Base-by-base conservation (phyloP, 2,329 filamentous ascomycete genomes). In the Pseudogymnoascus sp. region DNA sequence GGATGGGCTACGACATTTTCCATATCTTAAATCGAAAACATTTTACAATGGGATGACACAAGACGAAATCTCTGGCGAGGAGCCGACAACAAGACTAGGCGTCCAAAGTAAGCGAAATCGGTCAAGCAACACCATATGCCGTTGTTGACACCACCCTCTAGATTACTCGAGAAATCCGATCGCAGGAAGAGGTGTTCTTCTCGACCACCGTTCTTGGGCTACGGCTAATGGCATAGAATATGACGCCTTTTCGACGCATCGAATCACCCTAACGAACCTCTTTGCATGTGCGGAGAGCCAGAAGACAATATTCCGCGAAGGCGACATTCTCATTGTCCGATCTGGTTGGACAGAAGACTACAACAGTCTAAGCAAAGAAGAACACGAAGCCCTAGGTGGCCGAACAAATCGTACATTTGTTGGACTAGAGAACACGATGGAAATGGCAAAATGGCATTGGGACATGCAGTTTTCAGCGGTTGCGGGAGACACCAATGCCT, bases 131-230 rank as follows among this genome's bases (percentile, higher is more conserved):
- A 35, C 33, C 13, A 15, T 29, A 44, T 31, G 17, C 19, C 23
- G 70, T 68, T 64, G 7, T 70, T 69, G 70, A 70, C 69, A 1
- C 1, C 19, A 7, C 67, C 76, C 61, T 72, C 62, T 74, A 72
- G 72, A 59, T 62, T 21, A 68, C 15, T 26, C 50, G 13, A 63
- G 13, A 71, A 71, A 70, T 80, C 11, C 33, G 33, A 83, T 84
- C 59, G 79, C 83, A 0, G 82, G 82, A 17, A 73, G 82, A 0
- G 82, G 81, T 4, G 74, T 84, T 4, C 70, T 84, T n/a, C 68
- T 84, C 33, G 82, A 83, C 67, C 79, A 79, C 64, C 76, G 79
- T 67, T 70, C 72, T 66, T 82, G 79, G 79, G 17, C 17, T 46
- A 26, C 10, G 42, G 42, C 10, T 13, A 19, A 46, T 46, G 73